Conservation (phyloP, 768 basidiomycete genomes). For the Boletus insuetus region DNA sequence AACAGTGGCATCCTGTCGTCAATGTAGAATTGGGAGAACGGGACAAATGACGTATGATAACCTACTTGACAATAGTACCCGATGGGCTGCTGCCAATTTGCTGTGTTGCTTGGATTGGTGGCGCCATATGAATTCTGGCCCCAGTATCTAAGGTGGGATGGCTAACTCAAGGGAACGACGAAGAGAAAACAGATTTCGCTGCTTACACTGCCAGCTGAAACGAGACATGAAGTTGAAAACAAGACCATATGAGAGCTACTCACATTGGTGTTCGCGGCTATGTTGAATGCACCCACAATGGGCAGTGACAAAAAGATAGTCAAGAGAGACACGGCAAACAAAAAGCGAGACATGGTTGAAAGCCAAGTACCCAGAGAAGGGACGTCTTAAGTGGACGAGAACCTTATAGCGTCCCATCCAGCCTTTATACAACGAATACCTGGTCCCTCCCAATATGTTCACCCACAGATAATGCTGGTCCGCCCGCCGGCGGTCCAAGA, state of each 20-base stretch:
- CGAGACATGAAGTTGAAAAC: background rate
- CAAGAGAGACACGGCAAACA: background rate
- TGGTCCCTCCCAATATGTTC: background rate
- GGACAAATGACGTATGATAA: background rate
- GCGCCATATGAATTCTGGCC: slow-evolving; percentile 40
- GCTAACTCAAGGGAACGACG: background rate
- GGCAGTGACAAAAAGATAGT: background rate
- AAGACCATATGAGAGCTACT: slow-evolving; percentile 1
- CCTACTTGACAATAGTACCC: slow-evolving; percentile 33
- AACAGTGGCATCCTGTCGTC: slow-evolving; percentile 49
- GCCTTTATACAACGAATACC: slow-evolving; percentile 10
- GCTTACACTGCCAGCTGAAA: slow-evolving; percentile 22
- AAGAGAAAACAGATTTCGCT: background rate
- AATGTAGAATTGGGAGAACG: background rate
- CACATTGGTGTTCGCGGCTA: slow-evolving; percentile 21
- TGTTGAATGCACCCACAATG: slow-evolving; percentile 12
- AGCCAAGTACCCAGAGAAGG: background rate
- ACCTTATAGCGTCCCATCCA: background rate
- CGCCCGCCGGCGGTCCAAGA: background rate
- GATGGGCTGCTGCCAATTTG: slow-evolving; percentile 33
- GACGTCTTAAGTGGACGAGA: background rate
- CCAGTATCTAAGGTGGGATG: slow-evolving; percentile 29
- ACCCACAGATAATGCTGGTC: background rate
- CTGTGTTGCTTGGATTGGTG: slow-evolving; percentile 26
- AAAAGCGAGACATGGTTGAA: background rate